Evolutionary conservation across 768 basidiomycete genomes (phyloP).

Genomic region (Kockovaella imperatae): DNA sequence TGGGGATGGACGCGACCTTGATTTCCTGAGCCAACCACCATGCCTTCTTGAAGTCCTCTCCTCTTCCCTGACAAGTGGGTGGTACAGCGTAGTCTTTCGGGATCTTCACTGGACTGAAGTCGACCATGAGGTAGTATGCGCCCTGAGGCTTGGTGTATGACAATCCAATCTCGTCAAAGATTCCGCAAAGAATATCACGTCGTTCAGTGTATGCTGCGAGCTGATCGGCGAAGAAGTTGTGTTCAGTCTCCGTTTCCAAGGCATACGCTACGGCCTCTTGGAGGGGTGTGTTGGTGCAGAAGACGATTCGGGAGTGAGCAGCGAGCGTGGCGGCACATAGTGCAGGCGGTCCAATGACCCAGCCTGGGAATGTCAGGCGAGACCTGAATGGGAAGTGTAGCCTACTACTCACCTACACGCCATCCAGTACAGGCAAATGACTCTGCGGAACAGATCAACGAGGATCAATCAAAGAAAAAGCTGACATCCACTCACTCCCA

Average conservation of each 20-base stretch:
- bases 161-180: conserved; percentile 75
- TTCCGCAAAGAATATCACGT: conserved; percentile 61
- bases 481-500: conserved; percentile 59
- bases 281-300: conserved; percentile 86
- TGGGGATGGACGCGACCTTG: conserved; percentile 86
- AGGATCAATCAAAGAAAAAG: background rate
- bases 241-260: conserved; percentile 66
- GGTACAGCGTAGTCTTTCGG: conserved; percentile 83
- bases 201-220: conserved; percentile 70
- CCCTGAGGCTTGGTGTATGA: conserved; percentile 84
- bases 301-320: conserved; percentile 86
- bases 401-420: conserved; percentile 57
- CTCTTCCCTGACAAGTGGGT: conserved; percentile 62
- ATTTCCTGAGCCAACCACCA: conserved; percentile 91
- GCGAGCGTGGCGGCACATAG: conserved; percentile 82
- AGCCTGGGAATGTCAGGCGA: conserved; percentile 51
- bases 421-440: conserved; percentile 95
- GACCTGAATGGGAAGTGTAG: background rate
- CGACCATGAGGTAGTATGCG: conserved; percentile 72
- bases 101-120: conserved; percentile 54
- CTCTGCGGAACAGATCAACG: conserved; percentile 51
- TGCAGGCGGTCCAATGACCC: conserved; percentile 78
- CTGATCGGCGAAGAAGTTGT: conserved; percentile 71
- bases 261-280: conserved; percentile 92
- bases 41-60: conserved; percentile 84